These are phyloP conservation scores for Micractinium sp. DNA, from an alignment of 139 green algal species.

Conservation along the genomic window DNA sequence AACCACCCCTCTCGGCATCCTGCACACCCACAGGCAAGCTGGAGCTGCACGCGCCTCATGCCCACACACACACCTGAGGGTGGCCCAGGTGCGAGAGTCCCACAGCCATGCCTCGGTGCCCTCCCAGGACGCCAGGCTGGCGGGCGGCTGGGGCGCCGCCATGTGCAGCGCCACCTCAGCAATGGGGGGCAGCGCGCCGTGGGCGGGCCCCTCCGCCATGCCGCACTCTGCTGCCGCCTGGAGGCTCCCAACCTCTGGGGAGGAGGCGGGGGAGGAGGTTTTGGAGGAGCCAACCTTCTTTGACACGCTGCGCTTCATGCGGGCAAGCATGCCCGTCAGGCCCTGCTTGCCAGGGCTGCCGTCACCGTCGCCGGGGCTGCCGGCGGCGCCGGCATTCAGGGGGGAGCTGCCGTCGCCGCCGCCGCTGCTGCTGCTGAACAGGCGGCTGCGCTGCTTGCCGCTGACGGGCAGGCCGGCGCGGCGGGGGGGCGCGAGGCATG, in stretches of 20 bases:
- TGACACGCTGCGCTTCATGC: not conserved
- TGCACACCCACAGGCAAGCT: not conserved
- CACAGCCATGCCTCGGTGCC: conserved; percentile 33
- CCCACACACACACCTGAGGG: not conserved
- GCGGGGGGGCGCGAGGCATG: conserved; percentile 7
- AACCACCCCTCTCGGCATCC: not conserved
- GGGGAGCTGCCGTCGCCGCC: not conserved
- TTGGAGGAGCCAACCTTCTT: conserved; percentile 10
- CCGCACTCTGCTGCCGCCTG: not conserved
- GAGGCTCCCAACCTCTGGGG: not conserved
- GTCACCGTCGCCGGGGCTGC: not conserved
- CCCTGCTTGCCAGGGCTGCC: conserved; percentile 9
- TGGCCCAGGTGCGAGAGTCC: conserved; percentile 29
- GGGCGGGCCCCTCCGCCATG: not conserved
- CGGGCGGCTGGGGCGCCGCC: conserved; percentile 5
- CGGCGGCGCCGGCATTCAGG: not conserved
- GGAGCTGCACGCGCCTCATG: not conserved
- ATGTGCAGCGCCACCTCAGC: not conserved
- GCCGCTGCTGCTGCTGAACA: not conserved
- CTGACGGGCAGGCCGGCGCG: not conserved
- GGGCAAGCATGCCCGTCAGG: not conserved
- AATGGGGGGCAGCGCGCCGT: not conserved
- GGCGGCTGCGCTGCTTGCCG: conserved; percentile 6
- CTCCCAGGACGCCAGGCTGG: conserved; percentile 4
- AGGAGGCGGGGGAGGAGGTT: not conserved